Evolutionary conservation across 495 filamentous ascomycete genomes (phyloP).

Genomic region (Hyphodiscus hymeniophilus): DNA sequence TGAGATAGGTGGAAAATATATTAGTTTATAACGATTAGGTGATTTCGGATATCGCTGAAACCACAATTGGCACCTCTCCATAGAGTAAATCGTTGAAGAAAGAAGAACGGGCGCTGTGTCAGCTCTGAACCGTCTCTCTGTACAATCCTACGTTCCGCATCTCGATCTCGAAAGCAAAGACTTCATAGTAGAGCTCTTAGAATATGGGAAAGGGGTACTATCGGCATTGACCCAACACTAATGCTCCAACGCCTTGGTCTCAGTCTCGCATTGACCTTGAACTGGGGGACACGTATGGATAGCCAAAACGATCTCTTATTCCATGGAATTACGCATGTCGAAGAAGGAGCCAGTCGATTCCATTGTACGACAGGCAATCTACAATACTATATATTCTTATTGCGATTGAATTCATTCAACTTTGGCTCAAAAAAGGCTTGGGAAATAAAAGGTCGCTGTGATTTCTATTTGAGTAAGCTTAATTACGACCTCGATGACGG

Average conservation of each 20-base stretch:
- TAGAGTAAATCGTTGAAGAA: conserved; percentile 55
- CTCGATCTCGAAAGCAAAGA: conserved; percentile 52
- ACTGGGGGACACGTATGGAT: conserved; percentile 53
- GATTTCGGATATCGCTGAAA: conserved; percentile 51
- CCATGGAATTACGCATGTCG: conserved; percentile 54
- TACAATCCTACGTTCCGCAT: conserved; percentile 51
- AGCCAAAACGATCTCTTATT: conserved; percentile 49
- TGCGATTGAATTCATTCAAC: conserved; percentile 50
- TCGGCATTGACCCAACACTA: conserved; percentile 49
- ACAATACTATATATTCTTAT: conserved; percentile 57
- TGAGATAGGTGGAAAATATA: too few relatives aligned
- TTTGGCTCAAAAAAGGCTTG: conserved; percentile 40
- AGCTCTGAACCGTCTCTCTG: conserved; percentile 52
- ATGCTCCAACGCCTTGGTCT: conserved; percentile 52
- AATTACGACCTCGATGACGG: conserved; percentile 45
- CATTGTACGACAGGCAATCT: conserved; percentile 53
- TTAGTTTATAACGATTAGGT: conserved; percentile 31
- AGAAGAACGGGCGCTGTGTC: conserved; percentile 56
- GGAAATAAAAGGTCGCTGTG: conserved; percentile 53
- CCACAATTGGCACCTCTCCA: conserved; percentile 57
- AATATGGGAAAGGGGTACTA: conserved; percentile 44
- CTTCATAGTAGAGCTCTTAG: conserved; percentile 51
- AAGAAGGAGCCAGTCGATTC: conserved; percentile 50
- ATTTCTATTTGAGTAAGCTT: conserved; percentile 46
- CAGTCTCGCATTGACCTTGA: conserved; percentile 52